Evolutionary conservation across 495 filamentous ascomycete species (phyloP), one percentile per base, ranked within the genome.

Genomic region (Daldinia childiae): DNA sequence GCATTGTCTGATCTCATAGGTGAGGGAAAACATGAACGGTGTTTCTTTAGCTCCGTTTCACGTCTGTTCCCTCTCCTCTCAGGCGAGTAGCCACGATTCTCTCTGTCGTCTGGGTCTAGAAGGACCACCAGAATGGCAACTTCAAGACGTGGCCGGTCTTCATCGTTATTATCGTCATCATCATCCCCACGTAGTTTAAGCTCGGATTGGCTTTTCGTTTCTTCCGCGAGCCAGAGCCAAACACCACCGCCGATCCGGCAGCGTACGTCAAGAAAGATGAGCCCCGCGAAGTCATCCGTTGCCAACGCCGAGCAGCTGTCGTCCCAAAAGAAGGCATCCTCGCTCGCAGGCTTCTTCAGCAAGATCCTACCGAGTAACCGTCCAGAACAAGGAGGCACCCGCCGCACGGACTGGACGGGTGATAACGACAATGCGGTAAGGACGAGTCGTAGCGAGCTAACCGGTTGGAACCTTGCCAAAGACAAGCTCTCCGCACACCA

Each of bases 301-400:
- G 45, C 41, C 24, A 41, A 45, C 6, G 15, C 39, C 19, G 32
- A 51, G 39, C 58, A 24, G 58, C 17, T 36, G 19, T 15, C 51
- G 21, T 29, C 64, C 48, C 75, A 72, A 26, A 72, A 66, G 50
- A 75, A 75, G n/a, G 51, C 74, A 1, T 68, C 76, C 7, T 82
- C 81, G 17, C 62, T 81, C 21, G 59, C 71, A 19, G 67, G 73
- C 30, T 77, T 79, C 48, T 75, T 81, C 29, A 64, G 62, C 55
- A 69, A 78, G 71, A 76, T 85, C 61, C 51, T 80, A 54, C 79
- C 83, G 0, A 83, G 82, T 64, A 75, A 78, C 24, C 80, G 81
- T 0, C 76, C 80, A 2, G 84, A 86, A 54, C 77, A 75, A 15
- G 83, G 84, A 11, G 72, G 80, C 8, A 84, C 84, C 0, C 50